Evolutionary conservation across 768 basidiomycete genomes (phyloP), one percentile per base, ranked within the genome.

Genomic region (Hygrophorus pudorinus): DNA sequence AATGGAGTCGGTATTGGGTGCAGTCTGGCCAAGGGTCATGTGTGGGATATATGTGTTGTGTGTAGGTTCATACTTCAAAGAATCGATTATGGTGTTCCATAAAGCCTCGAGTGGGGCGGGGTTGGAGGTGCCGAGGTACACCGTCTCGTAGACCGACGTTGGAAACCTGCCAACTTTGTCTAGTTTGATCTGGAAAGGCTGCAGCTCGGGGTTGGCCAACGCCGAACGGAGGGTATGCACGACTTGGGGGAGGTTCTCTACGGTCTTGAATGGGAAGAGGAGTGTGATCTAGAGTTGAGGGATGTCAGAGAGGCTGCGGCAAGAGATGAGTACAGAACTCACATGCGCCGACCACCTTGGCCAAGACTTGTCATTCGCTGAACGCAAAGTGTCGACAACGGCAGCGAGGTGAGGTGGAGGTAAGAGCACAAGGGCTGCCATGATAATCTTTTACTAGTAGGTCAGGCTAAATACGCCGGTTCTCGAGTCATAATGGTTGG

Each of bases 11-110:
- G 44, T 2, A 29, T 45, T 45, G 14, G 35, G 44, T 8, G 44
- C 44, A 17, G 44, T 45, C 35, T 45, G 44, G 8, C 44, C 44
- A 3, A 45, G 35, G 6, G 44, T 45, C 44, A 45, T 45, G 37
- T 45, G 44, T 8, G 44, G 44, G 10, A 38, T 20, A 36, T 11
- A 45, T 7, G 18, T 10, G n/a, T 16, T 14, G 35, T 27, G 10
- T 7, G 28, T 28, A 20, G 35, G 37, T 5, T 16, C 13, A 29
- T 30, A 29, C 6, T 9, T 13, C 27, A 38, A 20, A 8, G 44
- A 24, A 4, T 29, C 29, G 44, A 38, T 28, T 12, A 45, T 30
- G 36, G 24, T 16, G 8, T 28, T 27, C 44, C 44, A 45, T n/a
- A 45, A 30, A 4, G 34, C 30, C 13, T 38, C 35, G 24, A 27